Evolutionary conservation across 129 eudicot genomes (phyloP).

Genomic region (Artemisia tridentata): DNA sequence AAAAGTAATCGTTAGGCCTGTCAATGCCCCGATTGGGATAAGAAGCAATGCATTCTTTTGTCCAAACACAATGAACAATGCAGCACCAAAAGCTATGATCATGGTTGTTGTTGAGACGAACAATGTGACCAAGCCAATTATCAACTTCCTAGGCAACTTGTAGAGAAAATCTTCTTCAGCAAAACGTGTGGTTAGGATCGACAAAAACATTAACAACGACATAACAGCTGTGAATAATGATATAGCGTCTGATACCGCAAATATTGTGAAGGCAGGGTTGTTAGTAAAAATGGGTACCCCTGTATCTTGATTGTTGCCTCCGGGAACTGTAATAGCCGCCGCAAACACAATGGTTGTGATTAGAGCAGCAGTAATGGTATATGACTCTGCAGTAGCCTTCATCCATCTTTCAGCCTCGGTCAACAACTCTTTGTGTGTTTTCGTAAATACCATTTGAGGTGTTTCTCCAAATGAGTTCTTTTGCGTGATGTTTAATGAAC

Average conservation of each 20-base stretch:
- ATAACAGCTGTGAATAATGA: slow-evolving; percentile 23
- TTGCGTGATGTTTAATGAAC: not conserved
- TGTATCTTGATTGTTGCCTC: slow-evolving; percentile 17
- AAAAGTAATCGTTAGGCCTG: not conserved
- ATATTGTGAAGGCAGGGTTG: slow-evolving; percentile 12
- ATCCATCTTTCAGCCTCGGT: slow-evolving; percentile 16
- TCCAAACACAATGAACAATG: slow-evolving; percentile 14
- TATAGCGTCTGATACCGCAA: slow-evolving; percentile 14
- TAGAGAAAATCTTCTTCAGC: slow-evolving; percentile 3
- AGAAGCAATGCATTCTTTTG: not conserved
- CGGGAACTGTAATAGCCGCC: slow-evolving; percentile 23
- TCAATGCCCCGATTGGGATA: not conserved
- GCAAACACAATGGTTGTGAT: slow-evolving; percentile 29
- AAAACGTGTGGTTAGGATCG: slow-evolving; percentile 1
- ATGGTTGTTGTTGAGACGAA: slow-evolving; percentile 12
- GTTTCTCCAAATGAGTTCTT: not conserved
- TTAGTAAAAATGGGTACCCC: slow-evolving; percentile 4
- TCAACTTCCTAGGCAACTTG: slow-evolving; percentile 1
- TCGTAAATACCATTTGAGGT: slow-evolving; percentile 5
- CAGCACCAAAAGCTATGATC: slow-evolving; percentile 19
- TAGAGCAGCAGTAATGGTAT: slow-evolving; percentile 18
- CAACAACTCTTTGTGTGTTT: slow-evolving; percentile 4
- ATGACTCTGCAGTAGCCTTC: slow-evolving; percentile 20
- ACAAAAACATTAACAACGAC: slow-evolving; percentile 27
- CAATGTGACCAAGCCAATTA: slow-evolving; percentile 1